Conservation (phyloP, 768 basidiomycete species). For the Termitomyces sp. region DNA sequence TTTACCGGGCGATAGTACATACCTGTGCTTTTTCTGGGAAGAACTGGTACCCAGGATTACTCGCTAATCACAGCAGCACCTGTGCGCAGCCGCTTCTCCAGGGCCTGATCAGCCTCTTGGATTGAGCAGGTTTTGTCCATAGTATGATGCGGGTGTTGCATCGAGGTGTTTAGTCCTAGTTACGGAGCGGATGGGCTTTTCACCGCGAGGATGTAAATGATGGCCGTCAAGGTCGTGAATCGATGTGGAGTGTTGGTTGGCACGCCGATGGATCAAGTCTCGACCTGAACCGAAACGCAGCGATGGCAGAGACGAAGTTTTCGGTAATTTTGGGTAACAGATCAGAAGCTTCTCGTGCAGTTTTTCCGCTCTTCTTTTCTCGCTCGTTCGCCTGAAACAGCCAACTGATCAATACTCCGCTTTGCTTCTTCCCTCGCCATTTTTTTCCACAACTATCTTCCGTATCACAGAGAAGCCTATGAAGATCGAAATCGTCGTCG, state of each 20-base stretch:
- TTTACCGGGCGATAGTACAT: slow-evolving; percentile 13
- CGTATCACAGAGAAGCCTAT: slow-evolving; percentile 81
- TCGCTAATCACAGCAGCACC: not conserved
- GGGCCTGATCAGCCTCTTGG: slow-evolving; percentile 11
- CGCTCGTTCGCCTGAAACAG: slow-evolving; percentile 34
- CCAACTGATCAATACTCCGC: slow-evolving; percentile 43
- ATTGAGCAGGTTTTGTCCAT: slow-evolving; percentile 3
- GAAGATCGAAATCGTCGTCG: slow-evolving; percentile 97
- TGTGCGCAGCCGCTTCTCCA: not conserved
- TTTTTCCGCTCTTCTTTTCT: slow-evolving; percentile 35
- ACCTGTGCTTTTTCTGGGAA: slow-evolving; percentile 7
- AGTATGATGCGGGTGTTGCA: not conserved
- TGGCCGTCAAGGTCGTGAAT: not conserved
- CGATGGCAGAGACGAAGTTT: slow-evolving; percentile 35
- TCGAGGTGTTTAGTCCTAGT: not conserved
- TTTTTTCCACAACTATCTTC: slow-evolving; percentile 11
- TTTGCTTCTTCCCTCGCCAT: slow-evolving; percentile 32
- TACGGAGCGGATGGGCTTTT: slow-evolving; percentile 5
- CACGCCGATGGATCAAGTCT: slow-evolving; percentile 11
- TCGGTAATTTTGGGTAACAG: slow-evolving; percentile 32
- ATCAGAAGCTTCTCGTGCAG: slow-evolving; percentile 20
- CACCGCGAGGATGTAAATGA: slow-evolving; percentile 4
- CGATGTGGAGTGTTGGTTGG: not conserved
- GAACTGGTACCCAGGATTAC: not conserved
- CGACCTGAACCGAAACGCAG: slow-evolving; percentile 3